Evolutionary conservation across 2,329 filamentous ascomycete genomes (phyloP).

Genomic region (Fusarium hostae): DNA sequence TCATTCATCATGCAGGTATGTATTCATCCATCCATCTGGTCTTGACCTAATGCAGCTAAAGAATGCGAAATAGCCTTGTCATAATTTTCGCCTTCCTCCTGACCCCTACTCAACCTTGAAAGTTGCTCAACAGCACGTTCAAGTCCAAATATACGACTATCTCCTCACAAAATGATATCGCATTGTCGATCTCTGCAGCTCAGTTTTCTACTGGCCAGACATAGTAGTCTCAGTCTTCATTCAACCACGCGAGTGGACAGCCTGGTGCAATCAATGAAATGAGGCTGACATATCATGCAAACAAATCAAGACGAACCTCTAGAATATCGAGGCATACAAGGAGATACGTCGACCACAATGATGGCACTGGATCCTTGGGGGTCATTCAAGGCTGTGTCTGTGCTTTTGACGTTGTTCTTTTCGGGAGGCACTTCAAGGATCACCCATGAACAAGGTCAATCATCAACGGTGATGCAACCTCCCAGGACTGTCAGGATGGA

Average conservation of each 20-base stretch:
- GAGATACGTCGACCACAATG: constrained; percentile 4
- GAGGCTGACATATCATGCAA: constrained; percentile 15
- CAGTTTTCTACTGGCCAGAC: constrained; percentile 7
- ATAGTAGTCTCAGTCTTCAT: background rate
- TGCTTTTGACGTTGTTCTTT: constrained; percentile 28
- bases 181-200: constrained; percentile 12
- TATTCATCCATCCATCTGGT: background rate
- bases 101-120: constrained; percentile 4
- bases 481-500: constrained; percentile 12
- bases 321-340: constrained; percentile 14
- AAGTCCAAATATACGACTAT: background rate
- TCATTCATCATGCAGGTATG: background rate
- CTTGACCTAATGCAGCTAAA: constrained; percentile 40
- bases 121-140: background rate
- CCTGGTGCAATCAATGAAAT: constrained; percentile 1
- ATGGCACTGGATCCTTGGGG: constrained; percentile 25
- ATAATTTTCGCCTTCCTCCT: constrained; percentile 15
- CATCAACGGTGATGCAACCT: constrained; percentile 39
- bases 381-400: constrained; percentile 30
- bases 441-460: constrained; percentile 30
- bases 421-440: constrained; percentile 31
- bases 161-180: background rate
- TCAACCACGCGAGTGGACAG: constrained; percentile 7
- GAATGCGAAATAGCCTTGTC: constrained; percentile 31
- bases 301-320: constrained; percentile 18